Evolutionary conservation across 371 early-diverging fungal species (phyloP).

Genomic region (Blastocladiella emersonii): DNA sequence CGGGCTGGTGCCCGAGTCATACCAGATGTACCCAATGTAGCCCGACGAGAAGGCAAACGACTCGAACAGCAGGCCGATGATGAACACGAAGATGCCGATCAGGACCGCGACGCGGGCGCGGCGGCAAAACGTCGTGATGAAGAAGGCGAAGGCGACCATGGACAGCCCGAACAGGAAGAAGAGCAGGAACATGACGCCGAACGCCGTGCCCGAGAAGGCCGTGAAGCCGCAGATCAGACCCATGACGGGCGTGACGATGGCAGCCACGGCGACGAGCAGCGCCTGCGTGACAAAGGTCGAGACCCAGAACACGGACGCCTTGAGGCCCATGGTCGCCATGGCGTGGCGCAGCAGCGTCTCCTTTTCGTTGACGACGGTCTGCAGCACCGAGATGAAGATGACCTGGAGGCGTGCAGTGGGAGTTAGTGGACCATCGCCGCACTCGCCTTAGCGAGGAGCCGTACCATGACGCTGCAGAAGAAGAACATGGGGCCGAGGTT

Average conservation of each 20-base stretch:
- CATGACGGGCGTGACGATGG: conserved; percentile 35
- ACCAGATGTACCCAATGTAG: conserved; percentile 52
- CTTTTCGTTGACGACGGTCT: conserved; percentile 52
- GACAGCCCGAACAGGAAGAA: conserved; percentile 54
- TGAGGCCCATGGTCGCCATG: conserved; percentile 61
- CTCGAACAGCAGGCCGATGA: conserved; percentile 55
- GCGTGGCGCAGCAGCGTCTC: conserved; percentile 45
- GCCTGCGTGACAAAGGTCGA: conserved; percentile 36
- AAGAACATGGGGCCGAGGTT: conserved; percentile 48
- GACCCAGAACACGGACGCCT: conserved; percentile 42
- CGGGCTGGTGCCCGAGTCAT: conserved; percentile 23
- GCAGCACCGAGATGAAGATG: conserved; percentile 34
- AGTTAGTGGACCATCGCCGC: no score
- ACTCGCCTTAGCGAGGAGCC: no score
- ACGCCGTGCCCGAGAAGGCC: conserved; percentile 41
- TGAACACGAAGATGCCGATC: conserved; percentile 52
- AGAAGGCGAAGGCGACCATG: conserved; percentile 52
- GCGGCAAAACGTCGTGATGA: conserved; percentile 46
- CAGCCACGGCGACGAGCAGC: conserved; percentile 34
- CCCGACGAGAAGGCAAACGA: conserved; percentile 40
- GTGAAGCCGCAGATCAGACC: conserved; percentile 43
- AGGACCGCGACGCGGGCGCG: conserved; percentile 32
- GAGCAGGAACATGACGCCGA: conserved; percentile 32
- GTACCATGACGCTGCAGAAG: conserved; percentile 42
- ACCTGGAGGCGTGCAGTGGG: conserved; percentile 23